A percentile compares a stretch with the other conserved stretches of the same genome.
These are phyloP conservation scores for Dothideomycetidae sp. DNA, from an alignment of 2,329 filamentous ascomycete genomes.

Conservation along the genomic window DNA sequence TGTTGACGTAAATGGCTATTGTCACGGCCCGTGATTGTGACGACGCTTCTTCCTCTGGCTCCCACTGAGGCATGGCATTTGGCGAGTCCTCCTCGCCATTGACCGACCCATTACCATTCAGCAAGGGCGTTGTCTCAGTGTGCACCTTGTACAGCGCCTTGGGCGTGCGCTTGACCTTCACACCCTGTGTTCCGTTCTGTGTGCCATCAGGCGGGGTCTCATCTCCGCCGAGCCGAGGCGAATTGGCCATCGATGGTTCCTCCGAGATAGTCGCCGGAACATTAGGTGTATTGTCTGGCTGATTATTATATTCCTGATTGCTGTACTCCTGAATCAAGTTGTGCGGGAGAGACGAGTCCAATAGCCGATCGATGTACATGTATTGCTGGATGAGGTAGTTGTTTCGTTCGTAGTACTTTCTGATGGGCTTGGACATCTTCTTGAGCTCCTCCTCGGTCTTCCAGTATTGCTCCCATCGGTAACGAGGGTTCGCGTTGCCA, in stretches of 20 bases:
- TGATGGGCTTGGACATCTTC: conserved; percentile 58
- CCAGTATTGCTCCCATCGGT: conserved; percentile 76
- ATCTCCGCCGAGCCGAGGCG: conserved; percentile 11
- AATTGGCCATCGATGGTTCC: conserved; percentile 33
- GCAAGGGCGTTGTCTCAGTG: conserved; percentile 47
- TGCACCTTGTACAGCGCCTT: conserved; percentile 69
- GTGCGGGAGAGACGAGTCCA: conserved; percentile 87
- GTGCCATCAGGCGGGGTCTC: conserved; percentile 7
- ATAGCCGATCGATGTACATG: conserved; percentile 76
- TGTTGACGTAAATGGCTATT: conserved; percentile 78
- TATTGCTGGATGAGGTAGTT: conserved; percentile 86
- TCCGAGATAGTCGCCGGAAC: conserved; percentile 66
- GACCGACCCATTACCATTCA: conserved; percentile 32
- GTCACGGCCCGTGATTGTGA: conserved; percentile 62
- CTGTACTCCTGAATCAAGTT: conserved; percentile 84
- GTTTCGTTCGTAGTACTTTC: conserved; percentile 75
- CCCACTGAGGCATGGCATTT: conserved; percentile 50
- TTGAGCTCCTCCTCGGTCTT: conserved; percentile 63
- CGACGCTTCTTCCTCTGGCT: conserved; percentile 55
- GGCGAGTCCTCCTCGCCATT: conserved; percentile 31
- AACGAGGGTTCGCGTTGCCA: conserved; percentile 73
- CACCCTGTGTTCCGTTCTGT: conserved; percentile 11
- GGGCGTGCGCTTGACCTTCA: conserved; percentile 60
- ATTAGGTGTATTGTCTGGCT: conserved; percentile 28
- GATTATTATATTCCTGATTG: no score